phyloP scores from a whole-genome alignment of 129 eudicot genomes.

The Kitagawia praeruptora region DNA sequence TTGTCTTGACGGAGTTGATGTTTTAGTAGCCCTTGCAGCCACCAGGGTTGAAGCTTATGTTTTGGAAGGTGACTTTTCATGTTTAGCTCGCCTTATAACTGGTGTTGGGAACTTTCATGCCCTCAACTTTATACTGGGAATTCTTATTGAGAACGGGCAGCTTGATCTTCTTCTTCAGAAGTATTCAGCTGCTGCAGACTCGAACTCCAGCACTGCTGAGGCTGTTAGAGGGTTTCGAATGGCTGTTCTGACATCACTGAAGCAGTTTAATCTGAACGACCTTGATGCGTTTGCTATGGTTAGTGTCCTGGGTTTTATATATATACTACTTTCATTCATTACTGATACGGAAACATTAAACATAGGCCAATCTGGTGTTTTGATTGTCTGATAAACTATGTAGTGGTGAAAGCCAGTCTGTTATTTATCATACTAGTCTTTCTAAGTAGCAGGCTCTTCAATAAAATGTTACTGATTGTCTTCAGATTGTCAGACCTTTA shows the following conservation, averaged over 20 bases:
- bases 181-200: conserved; percentile 87
- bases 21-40: conserved; percentile 96
- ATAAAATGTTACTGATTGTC: background rate
- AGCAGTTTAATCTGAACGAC: conserved; percentile 83
- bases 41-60: conserved; percentile 95
- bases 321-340: background rate
- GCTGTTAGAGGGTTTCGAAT: conserved; percentile 90
- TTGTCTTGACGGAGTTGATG: conserved; percentile 98
- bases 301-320: conserved; percentile 16
- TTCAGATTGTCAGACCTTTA: background rate
- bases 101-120: conserved; percentile 99
- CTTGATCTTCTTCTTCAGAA: conserved; percentile 94
- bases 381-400: background rate
- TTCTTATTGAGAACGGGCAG: conserved; percentile 91
- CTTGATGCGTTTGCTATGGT: conserved; percentile 96
- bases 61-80: conserved; percentile 88
- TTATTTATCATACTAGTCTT: background rate
- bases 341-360: background rate
- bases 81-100: conserved; percentile 91
- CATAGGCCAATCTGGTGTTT: background rate
- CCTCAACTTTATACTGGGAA: conserved; percentile 91
- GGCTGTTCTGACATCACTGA: conserved; percentile 87
- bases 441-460: background rate
- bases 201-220: conserved; percentile 73
- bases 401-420: background rate